Conservation (phyloP, 805 yeast genomes). For the Lachancea sp. region DNA sequence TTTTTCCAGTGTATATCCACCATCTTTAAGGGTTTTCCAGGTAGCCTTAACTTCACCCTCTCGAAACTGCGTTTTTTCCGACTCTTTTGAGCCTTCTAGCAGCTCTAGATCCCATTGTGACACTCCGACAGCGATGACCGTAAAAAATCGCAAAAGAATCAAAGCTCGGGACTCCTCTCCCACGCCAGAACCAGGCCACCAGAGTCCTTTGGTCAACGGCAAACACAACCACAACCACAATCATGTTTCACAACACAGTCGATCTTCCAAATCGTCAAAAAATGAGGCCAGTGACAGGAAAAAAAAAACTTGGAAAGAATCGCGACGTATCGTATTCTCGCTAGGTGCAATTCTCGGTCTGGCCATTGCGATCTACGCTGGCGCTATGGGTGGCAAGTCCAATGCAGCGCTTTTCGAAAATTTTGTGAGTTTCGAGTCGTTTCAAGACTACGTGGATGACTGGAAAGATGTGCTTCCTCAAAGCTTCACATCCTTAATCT, state of each 20-base stretch:
- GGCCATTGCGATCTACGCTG: slow-evolving; percentile 54
- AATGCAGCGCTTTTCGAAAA: slow-evolving; percentile 38
- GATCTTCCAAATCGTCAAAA: neutral
- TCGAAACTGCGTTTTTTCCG: neutral
- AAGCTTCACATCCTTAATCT: slow-evolving; percentile 51
- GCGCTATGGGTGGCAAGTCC: slow-evolving; percentile 31
- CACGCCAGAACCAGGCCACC: neutral
- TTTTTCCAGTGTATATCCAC: no score
- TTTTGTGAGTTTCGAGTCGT: slow-evolving; percentile 48
- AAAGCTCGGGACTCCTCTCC: neutral
- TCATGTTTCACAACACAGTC: neutral
- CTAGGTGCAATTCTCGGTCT: slow-evolving; percentile 73
- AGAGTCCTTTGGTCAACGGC: neutral
- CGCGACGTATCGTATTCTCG: slow-evolving; percentile 55
- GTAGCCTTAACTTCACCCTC: no score
- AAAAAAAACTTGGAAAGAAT: slow-evolving; percentile 33
- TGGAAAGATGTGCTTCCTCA: slow-evolving; percentile 72
- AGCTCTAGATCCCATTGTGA: neutral
- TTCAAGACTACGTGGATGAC: slow-evolving; percentile 56
- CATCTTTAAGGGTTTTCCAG: no score
- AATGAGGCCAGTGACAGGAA: neutral
- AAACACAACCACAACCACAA: neutral
- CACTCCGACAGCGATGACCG: neutral
- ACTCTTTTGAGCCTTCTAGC: neutral
- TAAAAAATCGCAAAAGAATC: slow-evolving; percentile 6